Percentiles rank a stretch among this genome's conserved stretches.
Conservation (phyloP, 208 protist genomes). For the Angomonas ambiguus region DNA sequence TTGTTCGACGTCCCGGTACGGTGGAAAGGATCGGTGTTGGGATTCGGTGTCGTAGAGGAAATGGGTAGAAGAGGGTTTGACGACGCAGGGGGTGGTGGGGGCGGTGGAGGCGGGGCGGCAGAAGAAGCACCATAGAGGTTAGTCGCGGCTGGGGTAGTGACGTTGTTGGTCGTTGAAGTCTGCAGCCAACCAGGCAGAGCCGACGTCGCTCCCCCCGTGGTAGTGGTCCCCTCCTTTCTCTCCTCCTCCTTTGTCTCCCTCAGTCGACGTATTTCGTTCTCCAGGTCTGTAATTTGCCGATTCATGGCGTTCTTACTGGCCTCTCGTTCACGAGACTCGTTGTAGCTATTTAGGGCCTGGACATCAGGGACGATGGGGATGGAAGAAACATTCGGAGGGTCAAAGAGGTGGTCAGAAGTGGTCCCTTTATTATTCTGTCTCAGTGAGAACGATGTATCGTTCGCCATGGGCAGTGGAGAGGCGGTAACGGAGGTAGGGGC, state of each 20-base stretch:
- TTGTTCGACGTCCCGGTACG: too few relatives aligned
- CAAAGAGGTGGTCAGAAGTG: background rate
- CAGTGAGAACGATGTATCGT: background rate
- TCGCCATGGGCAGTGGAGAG: background rate
- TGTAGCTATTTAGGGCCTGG: constrained; percentile 68
- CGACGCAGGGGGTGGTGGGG: background rate
- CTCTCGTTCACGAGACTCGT: constrained; percentile 60
- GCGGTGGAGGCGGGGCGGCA: background rate
- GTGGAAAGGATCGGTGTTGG: too few relatives aligned
- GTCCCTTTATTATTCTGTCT: background rate
- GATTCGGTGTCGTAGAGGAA: too few relatives aligned
- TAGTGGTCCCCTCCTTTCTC: background rate
- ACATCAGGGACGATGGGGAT: constrained; percentile 77
- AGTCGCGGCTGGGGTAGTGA: background rate
- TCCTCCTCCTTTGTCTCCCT: constrained; percentile 8
- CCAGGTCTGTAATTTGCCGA: constrained; percentile 54
- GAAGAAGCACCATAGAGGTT: background rate
- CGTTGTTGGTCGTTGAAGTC: background rate
- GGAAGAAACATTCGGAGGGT: constrained; percentile 22
- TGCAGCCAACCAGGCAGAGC: background rate
- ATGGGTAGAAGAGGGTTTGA: background rate
- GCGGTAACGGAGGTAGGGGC: background rate
- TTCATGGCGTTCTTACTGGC: constrained; percentile 53
- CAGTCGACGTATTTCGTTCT: constrained; percentile 48
- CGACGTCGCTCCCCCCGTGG: background rate